These are phyloP conservation scores for Chaetomiaceae sp. DNA, from an alignment of 2,329 filamentous ascomycete genomes.

Conservation along the genomic window DNA sequence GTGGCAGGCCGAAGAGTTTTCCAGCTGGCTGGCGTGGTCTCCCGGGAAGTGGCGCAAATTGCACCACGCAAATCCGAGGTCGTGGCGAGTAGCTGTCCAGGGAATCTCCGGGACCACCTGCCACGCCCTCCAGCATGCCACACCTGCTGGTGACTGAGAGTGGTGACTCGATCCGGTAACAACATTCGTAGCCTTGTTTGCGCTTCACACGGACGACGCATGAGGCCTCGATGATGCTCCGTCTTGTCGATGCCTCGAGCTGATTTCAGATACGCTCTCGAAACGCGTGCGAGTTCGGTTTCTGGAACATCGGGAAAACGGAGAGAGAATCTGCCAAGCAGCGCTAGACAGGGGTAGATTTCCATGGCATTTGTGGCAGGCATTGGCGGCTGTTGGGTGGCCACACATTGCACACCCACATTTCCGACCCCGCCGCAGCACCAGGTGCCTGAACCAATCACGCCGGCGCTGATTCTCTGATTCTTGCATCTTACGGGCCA, in stretches of 20 bases:
- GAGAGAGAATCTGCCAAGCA: not conserved
- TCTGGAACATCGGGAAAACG: too few species aligned
- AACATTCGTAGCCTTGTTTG: too few species aligned
- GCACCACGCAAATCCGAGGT: not conserved
- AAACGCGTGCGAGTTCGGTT: too few species aligned
- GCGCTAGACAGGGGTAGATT: conserved; percentile 25
- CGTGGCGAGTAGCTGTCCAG: conserved; percentile 1
- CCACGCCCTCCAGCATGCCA: not conserved
- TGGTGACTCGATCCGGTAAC: not conserved
- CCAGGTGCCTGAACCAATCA: conserved; percentile 23
- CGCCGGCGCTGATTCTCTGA: conserved; percentile 10
- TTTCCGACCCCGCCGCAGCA: conserved; percentile 23
- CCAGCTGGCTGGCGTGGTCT: not conserved
- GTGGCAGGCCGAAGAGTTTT: not conserved
- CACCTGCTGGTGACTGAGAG: not conserved
- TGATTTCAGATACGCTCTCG: too few species aligned
- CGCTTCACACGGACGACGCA: too few species aligned
- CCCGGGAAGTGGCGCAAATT: conserved; percentile 8
- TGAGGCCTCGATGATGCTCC: too few species aligned
- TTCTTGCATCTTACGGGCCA: conserved; percentile 13
- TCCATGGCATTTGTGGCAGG: conserved; percentile 19
- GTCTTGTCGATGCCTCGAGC: too few species aligned
- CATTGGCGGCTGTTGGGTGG: conserved; percentile 15
- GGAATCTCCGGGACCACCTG: not conserved
- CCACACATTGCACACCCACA: conserved; percentile 23